Evolutionary conservation across 768 basidiomycete genomes (phyloP), one percentile per base, ranked within the genome.

Genomic region (Psilocybe tampanensis): DNA sequence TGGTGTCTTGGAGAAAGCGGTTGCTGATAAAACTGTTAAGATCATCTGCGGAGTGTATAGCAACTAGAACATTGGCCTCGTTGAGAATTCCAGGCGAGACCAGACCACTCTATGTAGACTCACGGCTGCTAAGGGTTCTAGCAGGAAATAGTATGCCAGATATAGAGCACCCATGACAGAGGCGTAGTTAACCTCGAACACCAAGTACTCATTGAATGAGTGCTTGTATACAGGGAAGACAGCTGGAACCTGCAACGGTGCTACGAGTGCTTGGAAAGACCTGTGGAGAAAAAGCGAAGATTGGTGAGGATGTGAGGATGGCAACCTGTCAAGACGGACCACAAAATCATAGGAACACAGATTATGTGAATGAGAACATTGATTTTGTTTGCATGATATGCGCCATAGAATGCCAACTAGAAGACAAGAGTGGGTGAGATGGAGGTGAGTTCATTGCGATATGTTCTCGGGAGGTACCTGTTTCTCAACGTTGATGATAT

Each of bases 401-500:
- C 88, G 18, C 93, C 94, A 70, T 98, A 98, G 79, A 96, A 96
- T 22, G 88, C 79, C 67, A 98, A 81, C 94, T 97, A 59, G 22
- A 50, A 54, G 29, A n/a, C n/a, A n/a, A 29, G 49, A 21, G 49
- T 56, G 52, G 41, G 48, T 44, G 51, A 53, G 34, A 18, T 43
- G 34, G 34, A 13, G n/a, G 34, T 26, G 36, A 23, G 50, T 23
- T 44, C 23, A 53, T 15, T 33, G 33, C n/a, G 22, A 39, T 39
- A 39, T 39, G 36, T 39, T 39, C 9, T 18, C 50, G 12, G 4
- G 11, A 67, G 71, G 7, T 60, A 87, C 90, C 77, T 92, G 90
- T 39, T 86, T 82, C 61, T 88, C 78, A 54, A 92, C 80, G 68
- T 92, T 81, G 68, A 92, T 80, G 58, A 90, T 59, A 49, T 67